These are phyloP conservation scores for Diaporthe citri DNA, from an alignment of 2,329 filamentous ascomycete genomes.

Conservation along the genomic window DNA sequence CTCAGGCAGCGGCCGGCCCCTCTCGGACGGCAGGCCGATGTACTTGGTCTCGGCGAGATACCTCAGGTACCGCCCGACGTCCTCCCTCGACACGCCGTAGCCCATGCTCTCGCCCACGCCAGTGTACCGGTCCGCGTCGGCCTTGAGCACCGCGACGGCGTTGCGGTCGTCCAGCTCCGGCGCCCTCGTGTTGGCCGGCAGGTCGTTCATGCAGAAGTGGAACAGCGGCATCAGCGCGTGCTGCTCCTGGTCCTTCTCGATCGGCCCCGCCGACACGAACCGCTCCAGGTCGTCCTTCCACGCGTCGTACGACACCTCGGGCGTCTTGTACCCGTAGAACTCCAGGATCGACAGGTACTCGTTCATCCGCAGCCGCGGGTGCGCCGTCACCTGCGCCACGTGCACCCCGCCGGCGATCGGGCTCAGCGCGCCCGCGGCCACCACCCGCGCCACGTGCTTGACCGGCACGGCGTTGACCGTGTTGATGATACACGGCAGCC, in stretches of 20 bases:
- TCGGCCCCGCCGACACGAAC: conserved; percentile 71
- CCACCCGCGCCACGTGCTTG: conserved; percentile 83
- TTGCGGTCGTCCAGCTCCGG: conserved; percentile 82
- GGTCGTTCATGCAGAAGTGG: conserved; percentile 77
- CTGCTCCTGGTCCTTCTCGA: conserved; percentile 71
- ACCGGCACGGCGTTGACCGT: conserved; percentile 92
- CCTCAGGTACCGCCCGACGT: conserved; percentile 72
- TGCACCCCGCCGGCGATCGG: conserved; percentile 62
- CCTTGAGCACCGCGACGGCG: conserved; percentile 72
- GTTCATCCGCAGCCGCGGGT: conserved; percentile 83
- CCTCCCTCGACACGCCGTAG: conserved; percentile 69
- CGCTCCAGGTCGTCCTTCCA: conserved; percentile 78
- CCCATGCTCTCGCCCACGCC: conserved; percentile 57
- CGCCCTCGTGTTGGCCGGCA: conserved; percentile 78
- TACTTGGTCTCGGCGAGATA: conserved; percentile 75
- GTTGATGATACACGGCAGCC: conserved; percentile 89
- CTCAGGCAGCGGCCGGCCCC: conserved; percentile 50
- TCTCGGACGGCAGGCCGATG: conserved; percentile 60
- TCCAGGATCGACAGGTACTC: conserved; percentile 79
- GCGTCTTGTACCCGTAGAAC: conserved; percentile 79
- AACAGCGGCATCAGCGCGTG: conserved; percentile 81
- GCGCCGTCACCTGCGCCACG: conserved; percentile 83
- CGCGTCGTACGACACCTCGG: conserved; percentile 74
- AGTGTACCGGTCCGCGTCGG: conserved; percentile 71
- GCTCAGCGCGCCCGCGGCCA: conserved; percentile 79